Conservation (phyloP, 306 rosid species). For the Ammopiptanthus mongolicus region DNA sequence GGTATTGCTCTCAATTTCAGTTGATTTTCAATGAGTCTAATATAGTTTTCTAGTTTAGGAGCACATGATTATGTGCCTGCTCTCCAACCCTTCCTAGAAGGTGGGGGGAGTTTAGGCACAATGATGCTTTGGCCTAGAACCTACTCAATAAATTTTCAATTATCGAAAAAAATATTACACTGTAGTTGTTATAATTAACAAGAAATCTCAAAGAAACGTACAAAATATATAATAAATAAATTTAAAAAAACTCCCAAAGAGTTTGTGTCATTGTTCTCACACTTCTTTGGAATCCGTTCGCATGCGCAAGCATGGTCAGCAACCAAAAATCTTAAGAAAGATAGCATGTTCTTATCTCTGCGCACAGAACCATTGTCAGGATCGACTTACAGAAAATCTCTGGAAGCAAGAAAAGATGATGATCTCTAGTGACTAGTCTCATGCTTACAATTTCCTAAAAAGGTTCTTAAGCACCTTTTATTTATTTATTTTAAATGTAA, state of each 20-base stretch:
- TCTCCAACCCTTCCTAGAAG: too few relatives aligned
- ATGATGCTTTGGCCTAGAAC: too few relatives aligned
- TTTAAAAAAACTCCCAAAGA: background rate
- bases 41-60: too few relatives aligned
- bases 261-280: background rate
- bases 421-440: background rate
- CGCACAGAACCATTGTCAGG: background rate
- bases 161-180: too few relatives aligned
- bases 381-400: background rate
- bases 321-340: constrained; percentile 28
- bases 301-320: constrained; percentile 46
- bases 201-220: too few relatives aligned
- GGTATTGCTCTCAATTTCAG: background rate
- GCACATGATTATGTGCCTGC: too few relatives aligned
- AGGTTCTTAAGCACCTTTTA: background rate
- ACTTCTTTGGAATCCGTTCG: constrained; percentile 45
- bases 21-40: too few relatives aligned
- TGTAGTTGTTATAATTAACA: too few relatives aligned
- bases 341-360: background rate
- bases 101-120: too few relatives aligned
- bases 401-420: constrained; percentile 21
- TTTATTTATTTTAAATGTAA: background rate
- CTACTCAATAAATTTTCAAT: too few relatives aligned
- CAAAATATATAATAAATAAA: too few relatives aligned
- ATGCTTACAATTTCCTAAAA: constrained; percentile 14